Conservation (phyloP, 768 basidiomycete species). For the Tremella fuciformis region DNA sequence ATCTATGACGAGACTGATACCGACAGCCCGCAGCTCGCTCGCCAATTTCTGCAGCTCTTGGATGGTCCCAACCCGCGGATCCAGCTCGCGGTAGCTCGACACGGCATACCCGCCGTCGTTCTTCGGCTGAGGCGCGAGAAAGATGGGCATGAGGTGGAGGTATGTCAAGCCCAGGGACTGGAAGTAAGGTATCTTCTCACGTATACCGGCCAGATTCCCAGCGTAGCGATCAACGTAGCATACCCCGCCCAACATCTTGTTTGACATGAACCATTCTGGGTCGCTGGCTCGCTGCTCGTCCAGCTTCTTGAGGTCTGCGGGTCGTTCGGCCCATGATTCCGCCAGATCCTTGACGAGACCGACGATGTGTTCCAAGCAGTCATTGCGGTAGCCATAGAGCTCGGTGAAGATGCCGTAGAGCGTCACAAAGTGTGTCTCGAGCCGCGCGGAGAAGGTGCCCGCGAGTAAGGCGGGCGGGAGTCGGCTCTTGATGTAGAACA, state of each 20-base stretch:
- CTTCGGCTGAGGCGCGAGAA: conserved; percentile 6
- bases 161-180: conserved; percentile 13
- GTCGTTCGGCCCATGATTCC: conserved; percentile 8
- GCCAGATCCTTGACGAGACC: conserved; percentile 5
- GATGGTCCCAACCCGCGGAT: conserved; percentile 4
- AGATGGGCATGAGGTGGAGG: conserved; percentile 15
- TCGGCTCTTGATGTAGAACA: conserved; percentile 4
- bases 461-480: not conserved
- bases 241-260: conserved; percentile 18
- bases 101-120: conserved; percentile 17
- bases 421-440: conserved; percentile 12
- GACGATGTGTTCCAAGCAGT: conserved; percentile 12
- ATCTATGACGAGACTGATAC: conserved; percentile 13
- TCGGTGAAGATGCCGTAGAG: conserved; percentile 16
- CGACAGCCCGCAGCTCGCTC: conserved; percentile 5
- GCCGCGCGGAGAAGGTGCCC: conserved; percentile 1
- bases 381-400: conserved; percentile 13
- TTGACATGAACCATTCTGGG: conserved; percentile 12
- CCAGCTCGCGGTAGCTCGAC: conserved; percentile 12
- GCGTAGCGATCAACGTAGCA: conserved; percentile 18
- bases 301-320: conserved; percentile 4
- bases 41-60: conserved; percentile 5
- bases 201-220: not conserved
- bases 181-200: conserved; percentile 13
- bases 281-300: not conserved